Evolutionary conservation across 441 rosid species (phyloP).

Genomic region (Populus trichocarpa): DNA sequence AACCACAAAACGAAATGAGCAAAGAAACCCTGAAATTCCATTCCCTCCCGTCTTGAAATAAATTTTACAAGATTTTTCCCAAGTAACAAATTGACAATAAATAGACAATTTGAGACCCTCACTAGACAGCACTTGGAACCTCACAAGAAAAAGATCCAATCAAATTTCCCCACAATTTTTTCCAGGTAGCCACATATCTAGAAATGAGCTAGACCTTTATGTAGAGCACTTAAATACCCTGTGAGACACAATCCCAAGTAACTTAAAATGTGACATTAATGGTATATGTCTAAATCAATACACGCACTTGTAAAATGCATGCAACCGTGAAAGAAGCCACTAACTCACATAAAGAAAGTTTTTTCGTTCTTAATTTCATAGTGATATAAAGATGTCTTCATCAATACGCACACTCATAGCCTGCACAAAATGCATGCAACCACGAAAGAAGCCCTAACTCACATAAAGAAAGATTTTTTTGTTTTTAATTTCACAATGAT

Average conservation of each 20-base stretch:
- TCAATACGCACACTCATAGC: conserved; percentile 12
- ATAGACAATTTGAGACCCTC: conserved; percentile 11
- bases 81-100: conserved; percentile 8
- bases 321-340: conserved; percentile 3
- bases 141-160: conserved; percentile 17
- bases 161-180: conserved; percentile 4
- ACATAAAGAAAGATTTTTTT: not conserved
- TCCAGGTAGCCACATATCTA: conserved; percentile 12
- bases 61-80: conserved; percentile 7
- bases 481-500: not conserved
- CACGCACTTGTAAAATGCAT: conserved; percentile 14
- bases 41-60: not conserved
- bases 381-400: not conserved
- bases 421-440: conserved; percentile 19
- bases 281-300: conserved; percentile 2
- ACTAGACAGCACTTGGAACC: conserved; percentile 17
- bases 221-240: conserved; percentile 13
- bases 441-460: conserved; percentile 3
- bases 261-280: conserved; percentile 9
- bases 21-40: conserved; percentile 10
- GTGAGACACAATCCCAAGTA: conserved; percentile 4
- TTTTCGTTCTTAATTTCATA: not conserved
- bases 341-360: not conserved
- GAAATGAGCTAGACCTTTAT: conserved; percentile 12
- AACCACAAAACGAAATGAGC: conserved; percentile 15